These are phyloP conservation scores for Fagus sylvatica DNA, from an alignment of 306 rosid species.

Conservation along the genomic window DNA sequence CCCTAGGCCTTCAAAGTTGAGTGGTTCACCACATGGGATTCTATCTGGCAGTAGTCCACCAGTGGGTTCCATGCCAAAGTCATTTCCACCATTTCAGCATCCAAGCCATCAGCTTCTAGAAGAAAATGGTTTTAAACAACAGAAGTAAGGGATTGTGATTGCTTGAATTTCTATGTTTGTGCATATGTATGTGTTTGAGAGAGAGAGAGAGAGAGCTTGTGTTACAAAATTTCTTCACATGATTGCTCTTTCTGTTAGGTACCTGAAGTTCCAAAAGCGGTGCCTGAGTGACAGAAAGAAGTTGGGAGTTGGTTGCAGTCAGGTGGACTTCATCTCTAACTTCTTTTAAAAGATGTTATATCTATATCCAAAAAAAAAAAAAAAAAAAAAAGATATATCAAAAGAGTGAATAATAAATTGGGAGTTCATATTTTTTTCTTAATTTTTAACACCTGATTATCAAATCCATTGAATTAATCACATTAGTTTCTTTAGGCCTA, in stretches of 20 bases:
- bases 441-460: background rate
- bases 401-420: slow-evolving; percentile 3
- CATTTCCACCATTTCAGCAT: slow-evolving; percentile 96
- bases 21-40: slow-evolving; percentile 82
- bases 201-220: slow-evolving; percentile 11
- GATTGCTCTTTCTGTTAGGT: slow-evolving; percentile 57
- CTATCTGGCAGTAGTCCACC: slow-evolving; percentile 82
- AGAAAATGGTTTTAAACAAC: slow-evolving; percentile 96
- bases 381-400: slow-evolving; percentile 5
- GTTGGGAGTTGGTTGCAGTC: slow-evolving; percentile 96
- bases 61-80: slow-evolving; percentile 94
- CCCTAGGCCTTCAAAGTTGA: slow-evolving; percentile 68
- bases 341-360: slow-evolving; percentile 5
- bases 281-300: slow-evolving; percentile 91
- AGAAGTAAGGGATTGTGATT: slow-evolving; percentile 64
- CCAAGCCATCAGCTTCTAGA: slow-evolving; percentile 97
- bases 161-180: slow-evolving; percentile 8
- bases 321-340: slow-evolving; percentile 58
- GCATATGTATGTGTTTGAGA: background rate
- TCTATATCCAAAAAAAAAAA: no score
- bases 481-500: background rate
- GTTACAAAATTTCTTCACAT: slow-evolving; percentile 29
- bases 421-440: background rate
- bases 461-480: background rate
- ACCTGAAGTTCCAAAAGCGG: slow-evolving; percentile 69